A percentile compares a stretch with the other conserved stretches of the same genome.
Evolutionary conservation across 1,139 yeast species (phyloP).

Genomic region (Saccharomycopsis phalli): DNA sequence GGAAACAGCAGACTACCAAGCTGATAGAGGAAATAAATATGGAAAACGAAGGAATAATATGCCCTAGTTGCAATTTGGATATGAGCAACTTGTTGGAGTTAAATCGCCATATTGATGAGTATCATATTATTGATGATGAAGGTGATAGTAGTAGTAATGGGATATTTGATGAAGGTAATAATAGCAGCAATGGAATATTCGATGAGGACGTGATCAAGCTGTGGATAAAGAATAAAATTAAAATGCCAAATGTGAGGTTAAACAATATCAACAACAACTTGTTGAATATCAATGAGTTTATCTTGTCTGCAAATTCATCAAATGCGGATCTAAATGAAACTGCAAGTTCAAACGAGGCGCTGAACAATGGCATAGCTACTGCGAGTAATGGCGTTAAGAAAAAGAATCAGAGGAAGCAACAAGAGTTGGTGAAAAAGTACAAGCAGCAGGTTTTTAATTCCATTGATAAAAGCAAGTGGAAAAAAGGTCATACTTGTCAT

Average conservation of each 20-base stretch:
- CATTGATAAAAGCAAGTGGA: conserved; percentile 13
- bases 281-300: conserved; percentile 11
- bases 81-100: conserved; percentile 5
- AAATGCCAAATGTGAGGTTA: conserved; percentile 10
- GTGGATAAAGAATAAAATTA: conserved; percentile 17
- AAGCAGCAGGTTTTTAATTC: conserved; percentile 4
- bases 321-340: neutral
- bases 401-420: neutral
- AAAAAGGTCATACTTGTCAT: conserved; percentile 22
- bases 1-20: no score
- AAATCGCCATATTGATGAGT: conserved; percentile 15
- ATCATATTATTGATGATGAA: conserved; percentile 2
- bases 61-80: conserved; percentile 13
- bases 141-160: neutral
- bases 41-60: conserved; percentile 2
- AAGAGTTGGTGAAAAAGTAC: conserved; percentile 2
- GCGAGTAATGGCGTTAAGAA: neutral
- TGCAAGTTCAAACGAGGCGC: neutral
- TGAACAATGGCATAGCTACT: neutral
- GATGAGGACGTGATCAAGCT: conserved; percentile 15
- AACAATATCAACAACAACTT: conserved; percentile 11
- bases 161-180: neutral
- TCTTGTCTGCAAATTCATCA: conserved; percentile 9
- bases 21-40: neutral
- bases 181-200: neutral